Evolutionary conservation across 768 basidiomycete species (phyloP).

Genomic region (Amanita pallidorosea): DNA sequence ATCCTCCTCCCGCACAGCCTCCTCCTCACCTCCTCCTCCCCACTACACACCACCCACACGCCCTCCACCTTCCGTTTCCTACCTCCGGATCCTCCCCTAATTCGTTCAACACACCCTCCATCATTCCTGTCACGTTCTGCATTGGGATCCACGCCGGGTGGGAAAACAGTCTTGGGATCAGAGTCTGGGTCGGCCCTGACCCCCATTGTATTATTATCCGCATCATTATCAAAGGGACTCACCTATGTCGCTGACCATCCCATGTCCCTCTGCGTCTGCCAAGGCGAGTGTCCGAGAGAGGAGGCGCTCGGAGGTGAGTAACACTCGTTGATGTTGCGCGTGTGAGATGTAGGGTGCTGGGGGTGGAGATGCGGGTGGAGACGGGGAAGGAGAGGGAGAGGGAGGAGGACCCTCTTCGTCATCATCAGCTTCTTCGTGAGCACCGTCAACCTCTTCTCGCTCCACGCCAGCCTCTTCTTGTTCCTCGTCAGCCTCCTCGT

Average conservation of each 20-base stretch:
- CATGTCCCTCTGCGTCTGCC: constrained; percentile 18
- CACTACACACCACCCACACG: constrained; percentile 26
- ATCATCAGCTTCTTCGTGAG: constrained; percentile 6
- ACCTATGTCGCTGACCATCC: constrained; percentile 21
- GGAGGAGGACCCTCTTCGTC: constrained; percentile 6
- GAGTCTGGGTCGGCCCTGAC: constrained; percentile 21
- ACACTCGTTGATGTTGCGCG: constrained; percentile 16
- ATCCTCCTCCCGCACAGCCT: constrained; percentile 17
- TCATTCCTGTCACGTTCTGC: neutral
- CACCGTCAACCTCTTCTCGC: no score
- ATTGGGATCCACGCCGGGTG: constrained; percentile 22
- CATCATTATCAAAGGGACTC: constrained; percentile 1
- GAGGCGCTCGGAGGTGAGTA: constrained; percentile 22
- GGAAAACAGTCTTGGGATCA: constrained; percentile 19
- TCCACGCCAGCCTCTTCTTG: constrained; percentile 5
- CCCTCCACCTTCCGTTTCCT: constrained; percentile 29
- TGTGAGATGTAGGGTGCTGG: constrained; percentile 9
- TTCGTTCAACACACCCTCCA: constrained; percentile 27
- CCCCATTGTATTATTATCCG: neutral
- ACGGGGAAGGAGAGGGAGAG: neutral
- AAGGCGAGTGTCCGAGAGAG: constrained; percentile 21
- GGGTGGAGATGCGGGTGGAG: no score
- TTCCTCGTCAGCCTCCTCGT: constrained; percentile 12
- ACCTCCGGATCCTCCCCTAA: constrained; percentile 17
- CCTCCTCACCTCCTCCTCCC: constrained; percentile 13